These are phyloP conservation scores for Lipomyces anomalus DNA, from an alignment of 805 yeast species.

Conservation along the genomic window DNA sequence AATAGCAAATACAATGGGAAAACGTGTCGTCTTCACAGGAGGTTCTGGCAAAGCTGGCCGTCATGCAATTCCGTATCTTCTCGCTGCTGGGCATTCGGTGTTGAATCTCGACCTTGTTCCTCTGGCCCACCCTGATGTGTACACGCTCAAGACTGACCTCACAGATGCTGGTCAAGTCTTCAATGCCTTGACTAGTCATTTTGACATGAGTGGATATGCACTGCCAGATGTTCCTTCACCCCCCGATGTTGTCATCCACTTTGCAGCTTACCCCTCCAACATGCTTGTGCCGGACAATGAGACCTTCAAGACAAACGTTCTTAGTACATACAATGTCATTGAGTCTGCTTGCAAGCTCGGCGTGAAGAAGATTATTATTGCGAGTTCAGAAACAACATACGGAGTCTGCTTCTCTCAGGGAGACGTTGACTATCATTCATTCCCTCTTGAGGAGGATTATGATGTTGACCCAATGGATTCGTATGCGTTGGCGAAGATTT, in stretches of 20 bases:
- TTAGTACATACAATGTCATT: constrained; percentile 5
- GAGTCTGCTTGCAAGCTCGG: constrained; percentile 7
- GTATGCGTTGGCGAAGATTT: constrained; percentile 3
- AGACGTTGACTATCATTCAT: constrained; percentile 1
- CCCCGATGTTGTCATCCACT: constrained; percentile 7
- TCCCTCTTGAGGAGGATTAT: constrained; percentile 6
- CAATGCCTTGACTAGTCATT: constrained; percentile 4
- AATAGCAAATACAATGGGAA: neutral
- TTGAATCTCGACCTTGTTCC: constrained; percentile 7
- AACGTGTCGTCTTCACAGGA: constrained; percentile 3
- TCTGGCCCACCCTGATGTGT: constrained; percentile 1
- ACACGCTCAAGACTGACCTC: constrained; percentile 6
- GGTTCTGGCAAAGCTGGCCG: constrained; percentile 8
- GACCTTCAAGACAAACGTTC: constrained; percentile 1
- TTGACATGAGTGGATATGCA: neutral
- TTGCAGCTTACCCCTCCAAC: constrained; percentile 4
- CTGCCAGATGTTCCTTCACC: neutral
- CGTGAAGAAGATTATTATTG: constrained; percentile 1
- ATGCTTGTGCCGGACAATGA: constrained; percentile 5
- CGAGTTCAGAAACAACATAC: constrained; percentile 4
- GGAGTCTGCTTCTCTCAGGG: constrained; percentile 6
- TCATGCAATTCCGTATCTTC: constrained; percentile 3
- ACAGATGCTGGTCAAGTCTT: constrained; percentile 6
- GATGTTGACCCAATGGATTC: constrained; percentile 4
- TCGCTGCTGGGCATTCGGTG: constrained; percentile 2